Evolutionary conservation across 2,329 filamentous ascomycete species (phyloP).

Genomic region (Curvularia sp.): DNA sequence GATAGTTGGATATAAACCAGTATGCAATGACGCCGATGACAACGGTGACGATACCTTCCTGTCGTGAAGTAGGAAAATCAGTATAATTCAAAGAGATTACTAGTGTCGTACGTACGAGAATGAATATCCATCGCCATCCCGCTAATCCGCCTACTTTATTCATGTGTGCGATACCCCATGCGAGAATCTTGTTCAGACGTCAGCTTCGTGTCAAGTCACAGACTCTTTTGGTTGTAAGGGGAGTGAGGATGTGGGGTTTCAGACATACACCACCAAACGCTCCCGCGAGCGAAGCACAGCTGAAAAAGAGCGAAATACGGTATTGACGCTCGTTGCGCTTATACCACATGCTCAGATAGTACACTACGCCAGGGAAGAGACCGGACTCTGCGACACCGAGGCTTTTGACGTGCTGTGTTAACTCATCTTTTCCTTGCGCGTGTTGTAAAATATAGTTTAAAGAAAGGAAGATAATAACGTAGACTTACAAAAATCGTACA

Average conservation of each 20-base stretch:
- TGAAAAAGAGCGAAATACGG: constrained; percentile 67
- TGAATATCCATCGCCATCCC: constrained; percentile 55
- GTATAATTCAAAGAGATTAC: neutral
- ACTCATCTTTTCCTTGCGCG: neutral
- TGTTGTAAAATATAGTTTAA: neutral
- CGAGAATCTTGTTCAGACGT: constrained; percentile 29
- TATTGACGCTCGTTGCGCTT: constrained; percentile 66
- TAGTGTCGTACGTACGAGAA: constrained; percentile 37
- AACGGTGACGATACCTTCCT: constrained; percentile 50
- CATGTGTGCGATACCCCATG: constrained; percentile 67
- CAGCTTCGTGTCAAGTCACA: neutral
- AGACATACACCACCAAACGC: constrained; percentile 64
- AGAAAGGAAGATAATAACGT: neutral
- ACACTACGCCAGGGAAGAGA: constrained; percentile 55
- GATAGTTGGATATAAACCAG: constrained; percentile 72
- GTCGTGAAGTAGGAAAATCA: constrained; percentile 21
- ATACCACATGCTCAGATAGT: constrained; percentile 70
- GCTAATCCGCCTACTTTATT: constrained; percentile 60
- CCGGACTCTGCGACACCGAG: constrained; percentile 49
- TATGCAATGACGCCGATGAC: constrained; percentile 49
- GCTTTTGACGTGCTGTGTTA: constrained; percentile 20
- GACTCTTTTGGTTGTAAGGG: neutral
- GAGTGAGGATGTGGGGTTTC: neutral
- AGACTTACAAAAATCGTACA: constrained; percentile 56
- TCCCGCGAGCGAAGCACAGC: constrained; percentile 64